Evolutionary conservation across 352 stramenopile genomes (phyloP).

Genomic region (Discostella stelligera): DNA sequence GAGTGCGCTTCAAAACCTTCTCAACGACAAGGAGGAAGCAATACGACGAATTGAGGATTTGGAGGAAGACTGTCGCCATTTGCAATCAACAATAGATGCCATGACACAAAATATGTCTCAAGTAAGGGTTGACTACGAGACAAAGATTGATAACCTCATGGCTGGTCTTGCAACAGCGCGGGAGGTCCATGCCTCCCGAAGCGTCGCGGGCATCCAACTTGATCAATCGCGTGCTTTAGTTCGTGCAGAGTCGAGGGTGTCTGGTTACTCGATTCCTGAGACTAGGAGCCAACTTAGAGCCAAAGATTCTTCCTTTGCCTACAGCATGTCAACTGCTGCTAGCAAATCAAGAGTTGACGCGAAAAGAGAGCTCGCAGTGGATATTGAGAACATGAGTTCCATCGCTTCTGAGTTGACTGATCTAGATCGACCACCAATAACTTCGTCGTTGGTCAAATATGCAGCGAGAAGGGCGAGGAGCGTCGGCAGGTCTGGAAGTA

Average conservation of each 20-base stretch:
- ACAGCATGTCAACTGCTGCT: constrained; percentile 12
- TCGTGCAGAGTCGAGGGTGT: constrained; percentile 5
- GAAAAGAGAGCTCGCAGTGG: constrained; percentile 37
- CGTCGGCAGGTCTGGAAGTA: constrained; percentile 25
- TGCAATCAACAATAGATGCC: constrained; percentile 53
- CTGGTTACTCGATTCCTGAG: constrained; percentile 38
- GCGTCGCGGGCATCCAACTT: constrained; percentile 6
- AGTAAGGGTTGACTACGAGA: constrained; percentile 49
- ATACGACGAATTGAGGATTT: constrained; percentile 40
- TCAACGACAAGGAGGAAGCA: constrained; percentile 51
- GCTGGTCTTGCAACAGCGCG: constrained; percentile 40
- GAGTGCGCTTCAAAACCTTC: constrained; percentile 43
- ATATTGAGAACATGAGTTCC: constrained; percentile 54
- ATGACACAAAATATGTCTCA: constrained; percentile 54
- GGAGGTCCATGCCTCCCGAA: constrained; percentile 51
- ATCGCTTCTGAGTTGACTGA: constrained; percentile 52
- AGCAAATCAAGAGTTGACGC: constrained; percentile 19
- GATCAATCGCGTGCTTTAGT: constrained; percentile 12
- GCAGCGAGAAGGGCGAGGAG: constrained; percentile 29
- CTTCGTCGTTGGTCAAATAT: constrained; percentile 38
- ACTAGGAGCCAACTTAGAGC: constrained; percentile 17
- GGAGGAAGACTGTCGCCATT: constrained; percentile 50
- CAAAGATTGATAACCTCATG: constrained; percentile 58
- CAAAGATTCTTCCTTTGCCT: constrained; percentile 13
- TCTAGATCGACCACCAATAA: constrained; percentile 27